Conservation (phyloP, 2,329 filamentous ascomycete species). For the Trichoderma pleuroti region DNA sequence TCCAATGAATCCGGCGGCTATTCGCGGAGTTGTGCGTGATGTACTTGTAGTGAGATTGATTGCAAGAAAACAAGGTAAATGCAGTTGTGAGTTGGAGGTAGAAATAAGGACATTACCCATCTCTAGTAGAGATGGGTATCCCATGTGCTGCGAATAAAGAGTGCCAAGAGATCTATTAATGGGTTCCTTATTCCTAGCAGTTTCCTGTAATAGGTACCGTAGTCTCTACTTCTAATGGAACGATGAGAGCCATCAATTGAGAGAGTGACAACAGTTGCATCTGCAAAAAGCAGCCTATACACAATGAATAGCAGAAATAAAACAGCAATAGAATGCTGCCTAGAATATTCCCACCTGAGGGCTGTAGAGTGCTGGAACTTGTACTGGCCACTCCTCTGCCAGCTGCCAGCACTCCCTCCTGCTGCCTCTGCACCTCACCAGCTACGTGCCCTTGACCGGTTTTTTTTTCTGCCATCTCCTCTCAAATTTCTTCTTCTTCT, state of each 20-base stretch:
- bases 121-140: too few species aligned
- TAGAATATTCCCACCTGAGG: neutral
- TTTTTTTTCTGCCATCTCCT: constrained; percentile 15
- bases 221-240: neutral
- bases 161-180: neutral
- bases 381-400: neutral
- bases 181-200: neutral
- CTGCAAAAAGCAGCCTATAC: neutral
- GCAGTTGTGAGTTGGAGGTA: neutral
- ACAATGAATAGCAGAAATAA: neutral
- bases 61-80: neutral
- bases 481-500: neutral
- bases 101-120: too few species aligned
- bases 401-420: constrained; percentile 1
- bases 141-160: neutral
- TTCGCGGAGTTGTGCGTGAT: neutral
- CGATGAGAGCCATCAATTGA: neutral
- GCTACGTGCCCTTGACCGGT: constrained; percentile 9
- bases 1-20: neutral
- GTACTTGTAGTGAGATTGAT: neutral
- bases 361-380: too few species aligned
- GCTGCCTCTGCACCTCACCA: neutral
- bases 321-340: neutral
- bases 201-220: neutral
- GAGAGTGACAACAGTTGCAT: neutral